phyloP scores from a whole-genome alignment of 2,329 filamentous ascomycete genomes.

The Aspergillus bombycis region DNA sequence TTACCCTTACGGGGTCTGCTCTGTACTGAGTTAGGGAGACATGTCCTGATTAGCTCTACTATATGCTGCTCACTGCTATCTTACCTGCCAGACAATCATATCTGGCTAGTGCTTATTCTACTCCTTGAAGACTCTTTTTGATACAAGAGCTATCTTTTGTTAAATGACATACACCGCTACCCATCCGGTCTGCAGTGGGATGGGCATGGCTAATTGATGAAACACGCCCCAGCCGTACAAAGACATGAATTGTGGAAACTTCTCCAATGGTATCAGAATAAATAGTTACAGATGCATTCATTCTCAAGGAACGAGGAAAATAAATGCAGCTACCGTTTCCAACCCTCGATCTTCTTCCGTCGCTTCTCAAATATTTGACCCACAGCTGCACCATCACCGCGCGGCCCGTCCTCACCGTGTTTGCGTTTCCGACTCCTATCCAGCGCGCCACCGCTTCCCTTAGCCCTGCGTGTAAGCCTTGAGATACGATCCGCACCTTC shows the following conservation, averaged over 20 bases:
- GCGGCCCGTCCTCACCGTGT: slow-evolving; percentile 70
- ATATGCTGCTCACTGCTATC: neutral
- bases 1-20: neutral
- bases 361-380: slow-evolving; percentile 62
- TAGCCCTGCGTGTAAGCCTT: slow-evolving; percentile 73
- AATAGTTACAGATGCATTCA: slow-evolving; percentile 5
- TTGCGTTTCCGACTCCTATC: slow-evolving; percentile 87
- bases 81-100: neutral
- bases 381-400: slow-evolving; percentile 65
- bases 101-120: neutral
- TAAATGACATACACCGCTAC: neutral
- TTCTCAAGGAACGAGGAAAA: neutral
- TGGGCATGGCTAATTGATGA: neutral
- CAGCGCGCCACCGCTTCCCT: slow-evolving; percentile 58
- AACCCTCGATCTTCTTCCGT: slow-evolving; percentile 47
- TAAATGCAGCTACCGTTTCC: slow-evolving; percentile 37
- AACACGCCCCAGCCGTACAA: neutral
- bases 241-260: neutral
- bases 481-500: slow-evolving; percentile 87
- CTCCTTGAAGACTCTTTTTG: neutral
- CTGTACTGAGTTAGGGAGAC: neutral
- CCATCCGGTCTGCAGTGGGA: neutral
- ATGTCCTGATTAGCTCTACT: neutral
- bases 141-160: neutral
- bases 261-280: slow-evolving; percentile 10